phyloP scores from a whole-genome alignment of 176 grass and related monocot genomes.

The Cymbopogon citratus region DNA sequence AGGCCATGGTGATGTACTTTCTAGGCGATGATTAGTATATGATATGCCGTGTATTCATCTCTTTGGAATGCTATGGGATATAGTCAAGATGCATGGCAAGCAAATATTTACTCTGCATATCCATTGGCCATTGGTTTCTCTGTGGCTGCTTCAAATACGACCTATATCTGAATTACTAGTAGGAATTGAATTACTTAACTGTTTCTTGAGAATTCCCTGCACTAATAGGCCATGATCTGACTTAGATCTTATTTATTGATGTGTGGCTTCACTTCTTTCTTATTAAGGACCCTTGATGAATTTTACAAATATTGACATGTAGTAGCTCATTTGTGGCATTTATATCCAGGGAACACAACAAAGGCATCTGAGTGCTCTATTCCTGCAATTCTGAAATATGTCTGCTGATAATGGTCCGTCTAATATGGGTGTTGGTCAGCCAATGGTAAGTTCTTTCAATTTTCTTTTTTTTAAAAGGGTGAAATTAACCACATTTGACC shows the following conservation, averaged over 20 bases:
- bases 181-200: not conserved
- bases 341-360: conserved; percentile 22
- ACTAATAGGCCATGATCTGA: not conserved
- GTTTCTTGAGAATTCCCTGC: not conserved
- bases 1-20: not conserved
- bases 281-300: not conserved
- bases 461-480: conserved; percentile 15
- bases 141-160: not conserved
- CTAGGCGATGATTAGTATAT: not conserved
- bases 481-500: not conserved
- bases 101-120: not conserved
- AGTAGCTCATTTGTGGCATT: conserved; percentile 1
- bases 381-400: conserved; percentile 6
- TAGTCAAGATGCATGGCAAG: not conserved
- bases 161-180: not conserved
- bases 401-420: not conserved
- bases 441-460: conserved; percentile 36
- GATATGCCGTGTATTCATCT: not conserved
- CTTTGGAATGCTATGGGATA: not conserved
- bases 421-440: conserved; percentile 27
- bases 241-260: not conserved
- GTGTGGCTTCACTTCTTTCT: conserved; percentile 1
- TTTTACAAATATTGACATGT: conserved; percentile 16
- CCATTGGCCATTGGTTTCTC: not conserved
- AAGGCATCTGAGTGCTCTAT: conserved; percentile 25